Evolutionary conservation across 345 rosid species (phyloP), one percentile per base, ranked within the genome.

Genomic region (Syzygium oleosum): DNA sequence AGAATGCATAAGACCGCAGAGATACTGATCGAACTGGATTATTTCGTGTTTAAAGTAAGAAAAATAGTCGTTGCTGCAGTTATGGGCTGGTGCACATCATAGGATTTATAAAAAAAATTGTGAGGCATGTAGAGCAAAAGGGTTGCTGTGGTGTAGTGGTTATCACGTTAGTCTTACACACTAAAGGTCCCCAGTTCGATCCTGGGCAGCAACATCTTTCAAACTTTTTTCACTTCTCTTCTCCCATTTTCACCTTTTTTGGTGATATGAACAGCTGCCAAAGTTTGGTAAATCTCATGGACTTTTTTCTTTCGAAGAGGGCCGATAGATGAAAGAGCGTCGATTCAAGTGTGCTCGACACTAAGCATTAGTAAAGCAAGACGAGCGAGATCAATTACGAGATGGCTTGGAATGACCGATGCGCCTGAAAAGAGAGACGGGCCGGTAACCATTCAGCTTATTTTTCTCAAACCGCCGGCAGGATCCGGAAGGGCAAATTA

Each of bases 151-250:
- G 93, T 92, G 92, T 92, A 92, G 95, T 89, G 93, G 92, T 91
- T 90, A 92, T 93, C 92, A 92, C 91, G 91, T 92, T 89, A 89
- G 93, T 89, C 89, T 91, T 93, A 92, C 95, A 91, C 94, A 88
- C 92, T 88, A 88, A 93, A 91, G 91, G 93, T 89, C 94, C 53
- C 93, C 90, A 90, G 93, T 91, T 91, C 89, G 93, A 92, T 92
- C 91, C 91, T 92, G 92, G 92, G 93, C 93, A 93, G 92, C 89
- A 93, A 73, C 95, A 93, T 38, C n/a, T 13, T 25, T 10, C 13
- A 6, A 6, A 43, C 46, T 7, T 21, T 34, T 25, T 21, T 31
- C 38, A 0, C 41, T 8, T 87, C 51, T 34, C 27, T n/a, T 52
- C 7, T 14, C 9, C 15, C 8, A 6, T 12, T 41, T 49, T 21